phyloP scores from a whole-genome alignment of 495 filamentous ascomycete species.

The Trichocladium antarcticum region DNA sequence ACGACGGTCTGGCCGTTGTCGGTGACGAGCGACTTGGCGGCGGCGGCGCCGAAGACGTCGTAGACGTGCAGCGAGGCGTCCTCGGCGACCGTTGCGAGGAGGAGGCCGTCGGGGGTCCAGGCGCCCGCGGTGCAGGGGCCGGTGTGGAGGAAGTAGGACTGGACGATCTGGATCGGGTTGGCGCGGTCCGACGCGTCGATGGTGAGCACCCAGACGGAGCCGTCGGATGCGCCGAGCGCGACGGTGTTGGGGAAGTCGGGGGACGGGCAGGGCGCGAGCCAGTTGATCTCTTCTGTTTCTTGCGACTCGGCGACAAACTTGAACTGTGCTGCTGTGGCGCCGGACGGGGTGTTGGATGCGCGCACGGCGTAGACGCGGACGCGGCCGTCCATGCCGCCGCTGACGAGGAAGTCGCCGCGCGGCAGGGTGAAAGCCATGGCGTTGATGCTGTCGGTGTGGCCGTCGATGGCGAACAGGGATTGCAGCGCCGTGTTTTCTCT shows the following conservation, averaged over 20 bases:
- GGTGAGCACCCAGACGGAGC: conserved; percentile 87
- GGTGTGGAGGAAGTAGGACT: conserved; percentile 86
- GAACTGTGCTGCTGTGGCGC: conserved; percentile 61
- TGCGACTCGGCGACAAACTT: conserved; percentile 53
- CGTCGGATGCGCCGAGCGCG: conserved; percentile 85
- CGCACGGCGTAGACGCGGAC: conserved; percentile 56
- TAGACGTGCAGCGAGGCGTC: conserved; percentile 84
- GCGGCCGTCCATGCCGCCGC: conserved; percentile 74
- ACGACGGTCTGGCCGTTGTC: conserved; percentile 66
- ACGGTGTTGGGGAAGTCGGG: conserved; percentile 63
- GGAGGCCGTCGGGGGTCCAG: conserved; percentile 79
- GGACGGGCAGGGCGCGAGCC: conserved; percentile 67
- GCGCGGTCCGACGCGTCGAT: conserved; percentile 52
- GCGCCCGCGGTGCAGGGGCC: conserved; percentile 76
- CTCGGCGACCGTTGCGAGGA: conserved; percentile 83
- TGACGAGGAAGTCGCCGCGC: conserved; percentile 70
- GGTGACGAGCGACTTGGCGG: conserved; percentile 58
- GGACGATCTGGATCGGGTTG: conserved; percentile 61
- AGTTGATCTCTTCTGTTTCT: conserved; percentile 93
- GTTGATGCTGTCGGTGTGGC: conserved; percentile 86
- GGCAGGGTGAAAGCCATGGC: conserved; percentile 74
- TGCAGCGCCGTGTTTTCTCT: conserved; percentile 42
- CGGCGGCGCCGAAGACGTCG: conserved; percentile 79
- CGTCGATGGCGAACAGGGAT: conserved; percentile 58
- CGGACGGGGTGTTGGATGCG: conserved; percentile 59